Evolutionary conservation across 2,329 filamentous ascomycete species (phyloP).

Genomic region (Malbranchea zuffiana): DNA sequence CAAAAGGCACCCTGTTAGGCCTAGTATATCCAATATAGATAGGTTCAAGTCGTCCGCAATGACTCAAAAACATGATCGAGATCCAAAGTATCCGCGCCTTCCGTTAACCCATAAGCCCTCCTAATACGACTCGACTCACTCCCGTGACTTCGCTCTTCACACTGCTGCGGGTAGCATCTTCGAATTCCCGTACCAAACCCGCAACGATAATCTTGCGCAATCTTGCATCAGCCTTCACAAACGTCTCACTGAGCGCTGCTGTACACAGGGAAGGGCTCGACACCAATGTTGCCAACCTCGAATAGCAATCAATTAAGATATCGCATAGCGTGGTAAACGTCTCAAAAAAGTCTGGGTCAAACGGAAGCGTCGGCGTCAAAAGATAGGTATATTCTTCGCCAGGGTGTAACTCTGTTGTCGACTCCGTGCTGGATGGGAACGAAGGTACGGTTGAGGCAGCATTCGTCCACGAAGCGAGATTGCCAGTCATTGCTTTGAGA

Average conservation of each 20-base stretch:
- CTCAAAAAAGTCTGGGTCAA: slow-evolving; percentile 94
- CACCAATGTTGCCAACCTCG: slow-evolving; percentile 62
- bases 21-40: no score
- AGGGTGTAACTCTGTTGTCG: slow-evolving; percentile 52
- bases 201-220: slow-evolving; percentile 83
- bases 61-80: no score
- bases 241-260: slow-evolving; percentile 64
- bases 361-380: slow-evolving; percentile 82
- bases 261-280: slow-evolving; percentile 63
- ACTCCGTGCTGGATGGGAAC: slow-evolving; percentile 38
- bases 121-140: slow-evolving; percentile 78
- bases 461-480: slow-evolving; percentile 28
- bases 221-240: slow-evolving; percentile 76
- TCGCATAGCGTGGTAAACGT: slow-evolving; percentile 95
- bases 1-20: no score
- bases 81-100: no score
- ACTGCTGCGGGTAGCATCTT: slow-evolving; percentile 67
- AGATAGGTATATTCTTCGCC: slow-evolving; percentile 83
- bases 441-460: slow-evolving; percentile 30
- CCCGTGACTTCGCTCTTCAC: slow-evolving; percentile 73
- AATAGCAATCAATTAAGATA: slow-evolving; percentile 86
- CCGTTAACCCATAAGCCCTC: slow-evolving; percentile 57
- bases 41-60: no score
- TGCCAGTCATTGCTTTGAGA: slow-evolving; percentile 35
- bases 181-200: slow-evolving; percentile 81